These are phyloP conservation scores for Aspergillus quadricinctus DNA, from an alignment of 2,329 filamentous ascomycete genomes.

Conservation along the genomic window DNA sequence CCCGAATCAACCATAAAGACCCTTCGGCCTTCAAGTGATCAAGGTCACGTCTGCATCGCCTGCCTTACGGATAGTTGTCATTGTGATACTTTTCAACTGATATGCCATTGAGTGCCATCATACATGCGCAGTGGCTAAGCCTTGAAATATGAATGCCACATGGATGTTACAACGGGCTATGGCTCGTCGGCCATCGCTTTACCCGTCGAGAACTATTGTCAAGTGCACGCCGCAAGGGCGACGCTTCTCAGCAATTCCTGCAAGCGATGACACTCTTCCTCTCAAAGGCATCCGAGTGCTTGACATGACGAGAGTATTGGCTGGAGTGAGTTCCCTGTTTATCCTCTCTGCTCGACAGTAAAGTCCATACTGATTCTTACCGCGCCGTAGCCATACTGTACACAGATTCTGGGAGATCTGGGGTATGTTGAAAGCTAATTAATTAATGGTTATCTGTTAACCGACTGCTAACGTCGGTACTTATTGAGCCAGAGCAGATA, in stretches of 20 bases:
- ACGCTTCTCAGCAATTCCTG: slow-evolving; percentile 38
- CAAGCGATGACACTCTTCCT: slow-evolving; percentile 54
- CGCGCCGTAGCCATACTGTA: slow-evolving; percentile 76
- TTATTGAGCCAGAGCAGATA: slow-evolving; percentile 64
- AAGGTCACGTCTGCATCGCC: neutral
- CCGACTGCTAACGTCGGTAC: neutral
- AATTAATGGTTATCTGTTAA: neutral
- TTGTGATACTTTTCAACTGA: neutral
- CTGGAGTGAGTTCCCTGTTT: slow-evolving; percentile 63
- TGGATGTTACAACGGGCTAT: slow-evolving; percentile 21
- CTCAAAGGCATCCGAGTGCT: slow-evolving; percentile 83
- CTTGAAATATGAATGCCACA: slow-evolving; percentile 21
- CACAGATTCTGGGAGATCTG: slow-evolving; percentile 91
- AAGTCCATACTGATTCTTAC: slow-evolving; percentile 7
- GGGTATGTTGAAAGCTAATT: slow-evolving; percentile 58
- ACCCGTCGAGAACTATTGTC: slow-evolving; percentile 18
- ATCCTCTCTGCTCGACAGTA: neutral
- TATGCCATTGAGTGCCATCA: neutral
- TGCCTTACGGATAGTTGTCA: neutral
- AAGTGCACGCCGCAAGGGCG: slow-evolving; percentile 24
- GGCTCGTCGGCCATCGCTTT: slow-evolving; percentile 18
- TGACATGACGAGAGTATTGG: slow-evolving; percentile 94
- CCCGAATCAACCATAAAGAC: slow-evolving; percentile 9
- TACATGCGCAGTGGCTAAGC: neutral
- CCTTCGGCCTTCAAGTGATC: slow-evolving; percentile 17